Percentiles rank a stretch among this genome's conserved stretches.
Evolutionary conservation across 495 filamentous ascomycete genomes (phyloP).

Genomic region (Immersiella caudata): DNA sequence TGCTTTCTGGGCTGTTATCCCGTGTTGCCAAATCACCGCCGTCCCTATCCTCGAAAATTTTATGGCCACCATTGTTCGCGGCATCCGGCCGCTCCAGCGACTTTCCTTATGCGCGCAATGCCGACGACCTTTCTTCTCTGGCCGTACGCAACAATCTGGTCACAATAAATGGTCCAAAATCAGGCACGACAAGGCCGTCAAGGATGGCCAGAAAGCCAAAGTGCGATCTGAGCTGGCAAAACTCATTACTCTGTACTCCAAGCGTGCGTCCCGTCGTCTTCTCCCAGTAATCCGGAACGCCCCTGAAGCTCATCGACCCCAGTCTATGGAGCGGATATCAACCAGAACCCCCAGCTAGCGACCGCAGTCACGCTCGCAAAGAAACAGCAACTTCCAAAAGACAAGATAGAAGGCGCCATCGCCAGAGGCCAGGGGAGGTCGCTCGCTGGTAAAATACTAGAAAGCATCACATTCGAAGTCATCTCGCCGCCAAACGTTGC

Average conservation of each 20-base stretch:
- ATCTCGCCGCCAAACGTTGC: slow-evolving; percentile 79
- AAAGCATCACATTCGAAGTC: slow-evolving; percentile 76
- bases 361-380: slow-evolving; percentile 76
- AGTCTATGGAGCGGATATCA: slow-evolving; percentile 69
- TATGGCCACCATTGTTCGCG: slow-evolving; percentile 30
- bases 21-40: background rate
- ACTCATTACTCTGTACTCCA: slow-evolving; percentile 56
- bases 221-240: slow-evolving; percentile 50
- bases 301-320: slow-evolving; percentile 26
- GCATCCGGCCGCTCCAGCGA: slow-evolving; percentile 20
- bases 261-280: slow-evolving; percentile 47
- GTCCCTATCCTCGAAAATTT: background rate
- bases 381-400: slow-evolving; percentile 83
- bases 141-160: slow-evolving; percentile 59
- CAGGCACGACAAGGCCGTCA: slow-evolving; percentile 86
- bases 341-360: slow-evolving; percentile 73
- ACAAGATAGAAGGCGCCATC: slow-evolving; percentile 78
- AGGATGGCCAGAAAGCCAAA: slow-evolving; percentile 63
- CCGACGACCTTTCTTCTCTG: slow-evolving; percentile 56
- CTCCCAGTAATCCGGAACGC: background rate
- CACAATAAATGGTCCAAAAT: slow-evolving; percentile 96
- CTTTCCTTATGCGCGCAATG: slow-evolving; percentile 47
- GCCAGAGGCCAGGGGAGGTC: slow-evolving; percentile 84
- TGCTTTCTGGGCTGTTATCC: background rate
- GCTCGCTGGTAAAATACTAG: slow-evolving; percentile 68